Evolutionary conservation across 2,329 filamentous ascomycete genomes (phyloP), one percentile per base, ranked within the genome.

Genomic region (Fusarium sp.): DNA sequence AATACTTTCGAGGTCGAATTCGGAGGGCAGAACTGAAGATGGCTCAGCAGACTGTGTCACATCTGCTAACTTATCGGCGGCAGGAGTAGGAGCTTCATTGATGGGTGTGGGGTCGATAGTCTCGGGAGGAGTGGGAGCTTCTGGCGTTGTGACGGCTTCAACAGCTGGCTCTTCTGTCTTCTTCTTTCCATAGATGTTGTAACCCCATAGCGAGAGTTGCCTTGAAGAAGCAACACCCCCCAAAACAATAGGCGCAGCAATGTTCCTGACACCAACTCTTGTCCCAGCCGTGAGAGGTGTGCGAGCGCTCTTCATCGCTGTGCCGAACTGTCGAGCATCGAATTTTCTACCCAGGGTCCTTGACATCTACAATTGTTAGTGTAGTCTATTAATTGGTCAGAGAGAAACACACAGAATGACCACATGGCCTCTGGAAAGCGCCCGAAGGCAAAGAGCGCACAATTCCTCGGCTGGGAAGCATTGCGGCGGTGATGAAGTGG

Each of bases 401-500:
- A 22, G 26, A 17, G 11, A 39, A 24, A 69, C 80, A 38, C 78
- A 83, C 81, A 28, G 76, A 74, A 78, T 78, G 79, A 62, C 69
- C 75, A 22, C 75, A 74, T 61, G 79, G 80, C 73, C 79, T 81
- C 70, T 79, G 79, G 45, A 78, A 54, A 60, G 78, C 77, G 70
- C 75, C 73, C 47, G 82, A 80, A 71, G 83, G 80, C 63, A 84
- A 70, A 60, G 83, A 82, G 73, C 82, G 82, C 75, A 81, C 79
- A 76, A 84, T 80, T 78, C 83, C 84, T 83, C 84, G 83, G 71
- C 84, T 85, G 65, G 84, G 83, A 78, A 86, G 81, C 84, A 86
- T 86, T 66, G 75, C 81, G 80, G 73, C 78, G 77, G 69, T 65
- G 61, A 73, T 77, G 69, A 72, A 64, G 58, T 64, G 58, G 47